Evolutionary conservation across 2,329 filamentous ascomycete species (phyloP).

Genomic region (Sclerotinia sclerotiorum): DNA sequence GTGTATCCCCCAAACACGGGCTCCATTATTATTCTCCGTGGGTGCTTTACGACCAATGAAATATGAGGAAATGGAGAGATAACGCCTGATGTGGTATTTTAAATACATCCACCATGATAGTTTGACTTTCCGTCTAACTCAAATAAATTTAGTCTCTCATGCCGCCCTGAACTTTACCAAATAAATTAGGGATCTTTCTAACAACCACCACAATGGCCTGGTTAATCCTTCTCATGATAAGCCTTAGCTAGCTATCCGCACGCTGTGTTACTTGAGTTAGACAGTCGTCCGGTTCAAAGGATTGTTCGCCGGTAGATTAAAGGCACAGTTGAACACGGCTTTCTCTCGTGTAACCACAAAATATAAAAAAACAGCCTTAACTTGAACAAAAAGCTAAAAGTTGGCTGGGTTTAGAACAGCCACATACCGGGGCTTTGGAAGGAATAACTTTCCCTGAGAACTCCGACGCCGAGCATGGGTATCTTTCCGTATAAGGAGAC

Average conservation of each 20-base stretch:
- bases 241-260: not conserved
- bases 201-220: not conserved
- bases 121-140: constrained; percentile 6
- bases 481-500: constrained; percentile 10
- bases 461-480: constrained; percentile 12
- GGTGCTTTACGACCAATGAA: not conserved
- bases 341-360: not conserved
- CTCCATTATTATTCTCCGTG: constrained; percentile 10
- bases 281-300: not conserved
- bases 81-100: constrained; percentile 11
- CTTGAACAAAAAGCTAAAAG: not conserved
- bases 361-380: not conserved
- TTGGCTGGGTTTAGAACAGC: not conserved
- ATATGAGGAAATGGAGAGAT: not conserved
- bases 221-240: not conserved
- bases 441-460: not conserved
- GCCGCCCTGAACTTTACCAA: not conserved
- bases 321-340: not conserved
- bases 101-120: not conserved
- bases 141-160: not conserved
- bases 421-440: constrained; percentile 14
- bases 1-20: constrained; percentile 10
- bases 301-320: constrained; percentile 1
- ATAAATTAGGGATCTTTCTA: not conserved
- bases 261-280: not conserved